Conservation (phyloP, 1,284 basidiomycete species). For the Pyrrhoderma noxium region DNA sequence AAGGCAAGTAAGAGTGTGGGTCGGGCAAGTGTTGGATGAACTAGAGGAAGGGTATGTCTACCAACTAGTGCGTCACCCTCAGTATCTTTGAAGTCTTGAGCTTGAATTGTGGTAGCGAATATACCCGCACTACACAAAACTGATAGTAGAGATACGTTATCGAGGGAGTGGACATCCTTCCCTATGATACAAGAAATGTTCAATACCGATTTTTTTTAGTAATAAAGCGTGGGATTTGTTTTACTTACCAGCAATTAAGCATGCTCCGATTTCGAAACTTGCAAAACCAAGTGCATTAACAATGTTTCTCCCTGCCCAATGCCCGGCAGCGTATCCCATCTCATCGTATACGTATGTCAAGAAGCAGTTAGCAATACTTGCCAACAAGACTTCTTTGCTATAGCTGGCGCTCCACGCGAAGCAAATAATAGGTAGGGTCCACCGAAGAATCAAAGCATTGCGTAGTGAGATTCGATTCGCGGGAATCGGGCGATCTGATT, state of each 20-base stretch:
- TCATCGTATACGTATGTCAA: slow-evolving; percentile 33
- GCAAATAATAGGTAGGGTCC: slow-evolving; percentile 30
- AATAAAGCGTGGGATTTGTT: neutral
- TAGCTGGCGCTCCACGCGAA: slow-evolving; percentile 28
- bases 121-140: slow-evolving; percentile 27
- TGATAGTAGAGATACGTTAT: slow-evolving; percentile 20
- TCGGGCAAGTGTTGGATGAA: slow-evolving; percentile 23
- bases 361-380: slow-evolving; percentile 28
- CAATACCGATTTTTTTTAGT: no score
- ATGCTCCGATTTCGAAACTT: slow-evolving; percentile 33
- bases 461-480: slow-evolving; percentile 31
- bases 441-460: slow-evolving; percentile 30
- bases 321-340: slow-evolving; percentile 26
- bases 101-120: slow-evolving; percentile 32
- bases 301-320: slow-evolving; percentile 32
- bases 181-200: neutral
- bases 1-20: slow-evolving; percentile 22
- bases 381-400: slow-evolving; percentile 25
- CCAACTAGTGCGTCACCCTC: slow-evolving; percentile 32
- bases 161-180: slow-evolving; percentile 13
- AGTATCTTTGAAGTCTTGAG: slow-evolving; percentile 37
- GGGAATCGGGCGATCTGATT: slow-evolving; percentile 39
- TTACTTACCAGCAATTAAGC: slow-evolving; percentile 30
- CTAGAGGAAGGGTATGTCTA: slow-evolving; percentile 34
- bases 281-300: slow-evolving; percentile 34